Percentiles rank a stretch among this genome's conserved stretches.
Conservation (phyloP, 1,139 yeast genomes). For the Suzukiozyma palmioleophila region DNA sequence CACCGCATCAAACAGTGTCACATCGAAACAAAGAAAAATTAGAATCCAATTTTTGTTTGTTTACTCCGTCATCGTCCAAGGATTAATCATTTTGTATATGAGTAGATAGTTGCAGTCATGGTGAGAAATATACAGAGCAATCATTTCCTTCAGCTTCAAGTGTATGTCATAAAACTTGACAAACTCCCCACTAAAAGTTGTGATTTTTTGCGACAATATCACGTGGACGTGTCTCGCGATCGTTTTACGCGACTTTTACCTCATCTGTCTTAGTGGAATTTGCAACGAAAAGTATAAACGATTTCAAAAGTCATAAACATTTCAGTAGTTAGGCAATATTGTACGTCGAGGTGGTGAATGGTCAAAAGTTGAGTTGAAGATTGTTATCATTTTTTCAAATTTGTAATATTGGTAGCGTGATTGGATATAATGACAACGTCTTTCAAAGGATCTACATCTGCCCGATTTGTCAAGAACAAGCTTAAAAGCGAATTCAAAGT, state of each 20-base stretch:
- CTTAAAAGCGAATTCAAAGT: slow-evolving; percentile 10
- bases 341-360: no score
- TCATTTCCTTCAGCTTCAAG: no score
- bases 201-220: neutral
- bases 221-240: neutral
- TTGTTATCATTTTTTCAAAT: no score
- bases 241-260: neutral
- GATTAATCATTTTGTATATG: slow-evolving; percentile 39
- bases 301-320: no score
- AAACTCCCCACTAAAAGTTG: neutral
- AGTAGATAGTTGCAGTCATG: slow-evolving; percentile 17
- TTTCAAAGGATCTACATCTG: slow-evolving; percentile 50
- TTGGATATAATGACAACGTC: slow-evolving; percentile 2
- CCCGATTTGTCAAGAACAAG: slow-evolving; percentile 50
- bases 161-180: no score
- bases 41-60: slow-evolving; percentile 83
- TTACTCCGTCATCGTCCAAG: slow-evolving; percentile 81
- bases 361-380: no score
- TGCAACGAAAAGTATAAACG: neutral
- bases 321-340: no score
- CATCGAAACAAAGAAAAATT: slow-evolving; percentile 69
- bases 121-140: neutral
- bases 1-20: slow-evolving; percentile 46
- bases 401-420: no score
- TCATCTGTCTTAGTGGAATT: neutral